Evolutionary conservation across 176 grass and related monocot genomes (phyloP).

Genomic region (Oryza nivara): DNA sequence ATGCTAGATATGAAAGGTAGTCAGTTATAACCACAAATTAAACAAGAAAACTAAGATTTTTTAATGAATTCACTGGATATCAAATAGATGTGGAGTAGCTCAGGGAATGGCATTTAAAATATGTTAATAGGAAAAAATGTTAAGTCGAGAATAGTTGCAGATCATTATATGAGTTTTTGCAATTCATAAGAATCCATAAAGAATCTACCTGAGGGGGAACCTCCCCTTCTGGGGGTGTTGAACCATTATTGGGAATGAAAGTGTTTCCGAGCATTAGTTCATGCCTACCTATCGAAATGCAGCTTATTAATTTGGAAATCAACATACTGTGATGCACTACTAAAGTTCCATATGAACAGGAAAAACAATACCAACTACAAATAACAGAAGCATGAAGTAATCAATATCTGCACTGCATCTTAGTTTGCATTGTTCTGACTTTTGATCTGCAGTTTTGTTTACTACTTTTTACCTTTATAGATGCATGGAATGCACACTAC

Average conservation of each 20-base stretch:
- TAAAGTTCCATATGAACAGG: conserved; percentile 29
- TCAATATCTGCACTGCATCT: background rate
- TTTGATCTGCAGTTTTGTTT: background rate
- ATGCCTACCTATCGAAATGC: conserved; percentile 72
- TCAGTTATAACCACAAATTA: conserved; percentile 8
- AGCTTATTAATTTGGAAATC: conserved; percentile 50
- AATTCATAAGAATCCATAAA: conserved; percentile 45
- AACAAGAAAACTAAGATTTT: background rate
- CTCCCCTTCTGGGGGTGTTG: conserved; percentile 60
- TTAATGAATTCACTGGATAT: background rate
- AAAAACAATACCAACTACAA: conserved; percentile 16
- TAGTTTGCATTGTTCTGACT: conserved; percentile 4
- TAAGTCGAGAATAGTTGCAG: background rate
- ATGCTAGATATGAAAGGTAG: background rate
- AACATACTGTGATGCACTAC: conserved; percentile 7
- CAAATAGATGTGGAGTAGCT: conserved; percentile 4
- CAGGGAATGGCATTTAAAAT: background rate
- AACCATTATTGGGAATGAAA: conserved; percentile 62
- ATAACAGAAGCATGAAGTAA: conserved; percentile 6
- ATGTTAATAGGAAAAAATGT: background rate
- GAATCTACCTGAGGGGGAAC: conserved; percentile 70
- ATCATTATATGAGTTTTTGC: conserved; percentile 11
- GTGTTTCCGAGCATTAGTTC: conserved; percentile 93
- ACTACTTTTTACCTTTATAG: background rate
- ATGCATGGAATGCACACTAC: background rate